phyloP scores from a whole-genome alignment of 2,329 filamentous ascomycete genomes.

The Verticillium nubilum region DNA sequence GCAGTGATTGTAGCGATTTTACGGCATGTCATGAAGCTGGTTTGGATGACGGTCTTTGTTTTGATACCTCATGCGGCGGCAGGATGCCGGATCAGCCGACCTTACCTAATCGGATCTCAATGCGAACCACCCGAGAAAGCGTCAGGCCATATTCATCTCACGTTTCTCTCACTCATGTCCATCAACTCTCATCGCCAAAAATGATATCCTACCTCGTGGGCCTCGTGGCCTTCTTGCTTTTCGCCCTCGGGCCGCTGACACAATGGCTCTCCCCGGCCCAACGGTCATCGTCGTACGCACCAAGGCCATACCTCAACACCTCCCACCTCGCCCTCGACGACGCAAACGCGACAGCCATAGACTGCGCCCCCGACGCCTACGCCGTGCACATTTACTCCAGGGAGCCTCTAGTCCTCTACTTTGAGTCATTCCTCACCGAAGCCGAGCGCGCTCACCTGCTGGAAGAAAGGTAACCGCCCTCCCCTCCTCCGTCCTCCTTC shows the following conservation, averaged over 20 bases:
- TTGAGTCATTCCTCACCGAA: constrained; percentile 43
- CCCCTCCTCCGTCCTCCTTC: too few species aligned
- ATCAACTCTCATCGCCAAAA: background rate
- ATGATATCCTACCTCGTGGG: constrained; percentile 43
- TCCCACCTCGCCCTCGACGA: constrained; percentile 44
- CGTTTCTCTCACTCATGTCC: background rate
- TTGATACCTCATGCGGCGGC: too few species aligned
- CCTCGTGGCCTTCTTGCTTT: constrained; percentile 33
- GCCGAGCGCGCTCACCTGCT: constrained; percentile 41
- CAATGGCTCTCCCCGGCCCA: constrained; percentile 25
- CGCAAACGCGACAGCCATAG: constrained; percentile 25
- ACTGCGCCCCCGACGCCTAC: constrained; percentile 36
- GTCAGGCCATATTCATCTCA: background rate
- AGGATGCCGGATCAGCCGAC: background rate
- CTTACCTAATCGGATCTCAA: background rate
- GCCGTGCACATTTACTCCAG: constrained; percentile 41
- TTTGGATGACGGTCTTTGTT: background rate
- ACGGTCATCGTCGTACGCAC: constrained; percentile 22
- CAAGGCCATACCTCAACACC: constrained; percentile 42
- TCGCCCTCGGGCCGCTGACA: constrained; percentile 38
- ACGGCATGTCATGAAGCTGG: background rate
- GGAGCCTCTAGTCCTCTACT: constrained; percentile 47
- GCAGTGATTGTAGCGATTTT: constrained; percentile 3
- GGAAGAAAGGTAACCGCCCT: constrained; percentile 39
- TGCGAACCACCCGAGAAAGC: background rate